phyloP scores from a whole-genome alignment of 805 yeast genomes.

The Wickerhamiella hasegawae region DNA sequence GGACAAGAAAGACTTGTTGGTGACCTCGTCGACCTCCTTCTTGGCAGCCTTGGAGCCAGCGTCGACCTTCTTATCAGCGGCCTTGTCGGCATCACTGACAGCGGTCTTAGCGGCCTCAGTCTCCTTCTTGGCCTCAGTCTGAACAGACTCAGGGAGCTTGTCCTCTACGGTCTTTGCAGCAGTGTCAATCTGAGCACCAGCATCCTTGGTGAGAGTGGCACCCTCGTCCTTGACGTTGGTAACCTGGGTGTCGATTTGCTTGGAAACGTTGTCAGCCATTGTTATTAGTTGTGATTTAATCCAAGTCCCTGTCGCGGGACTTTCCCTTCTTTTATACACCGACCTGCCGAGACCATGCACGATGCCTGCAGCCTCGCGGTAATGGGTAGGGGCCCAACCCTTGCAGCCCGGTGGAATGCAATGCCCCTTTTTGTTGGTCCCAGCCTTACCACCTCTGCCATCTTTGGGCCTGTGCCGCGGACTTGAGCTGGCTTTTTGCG shows the following conservation, averaged over 20 bases:
- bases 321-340: too few species aligned
- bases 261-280: neutral
- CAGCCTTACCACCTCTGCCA: too few species aligned
- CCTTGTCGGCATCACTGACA: neutral
- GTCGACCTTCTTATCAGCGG: constrained; percentile 1
- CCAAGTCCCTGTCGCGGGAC: too few species aligned
- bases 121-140: constrained; percentile 5
- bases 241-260: neutral
- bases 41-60: constrained; percentile 1
- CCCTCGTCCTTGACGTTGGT: neutral
- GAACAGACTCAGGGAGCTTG: constrained; percentile 4
- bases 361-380: too few species aligned
- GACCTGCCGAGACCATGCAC: too few species aligned
- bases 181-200: constrained; percentile 1
- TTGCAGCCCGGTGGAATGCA: too few species aligned
- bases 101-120: neutral
- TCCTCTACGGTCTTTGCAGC: constrained; percentile 4
- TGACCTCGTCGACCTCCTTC: constrained; percentile 1
- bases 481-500: too few species aligned
- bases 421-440: too few species aligned
- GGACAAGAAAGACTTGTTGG: constrained; percentile 1
- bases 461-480: too few species aligned
- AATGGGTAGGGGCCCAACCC: too few species aligned
- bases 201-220: neutral
- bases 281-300: neutral